Evolutionary conservation across 176 grass and related monocot species (phyloP).

Genomic region (Avena insularis): DNA sequence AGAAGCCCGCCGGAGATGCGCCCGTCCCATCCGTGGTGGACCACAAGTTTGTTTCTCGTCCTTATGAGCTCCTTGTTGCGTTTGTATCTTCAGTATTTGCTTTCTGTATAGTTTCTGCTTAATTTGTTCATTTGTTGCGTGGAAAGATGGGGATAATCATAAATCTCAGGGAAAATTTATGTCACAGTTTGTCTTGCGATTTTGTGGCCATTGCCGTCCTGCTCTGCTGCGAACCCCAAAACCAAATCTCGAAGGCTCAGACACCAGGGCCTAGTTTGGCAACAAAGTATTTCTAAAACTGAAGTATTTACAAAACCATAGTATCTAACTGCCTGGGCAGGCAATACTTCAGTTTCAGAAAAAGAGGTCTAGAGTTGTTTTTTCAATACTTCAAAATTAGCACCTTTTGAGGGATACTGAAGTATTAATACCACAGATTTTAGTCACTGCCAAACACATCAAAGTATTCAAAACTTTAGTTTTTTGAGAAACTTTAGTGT

Average conservation of each 20-base stretch:
- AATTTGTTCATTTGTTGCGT: not conserved
- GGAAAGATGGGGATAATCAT: not conserved
- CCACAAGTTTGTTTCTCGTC: slow-evolving; percentile 49
- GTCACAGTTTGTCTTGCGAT: not conserved
- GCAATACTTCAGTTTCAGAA: too few relatives aligned
- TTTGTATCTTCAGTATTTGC: not conserved
- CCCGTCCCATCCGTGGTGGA: slow-evolving; percentile 44
- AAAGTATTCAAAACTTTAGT: too few relatives aligned
- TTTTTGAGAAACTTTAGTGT: too few relatives aligned
- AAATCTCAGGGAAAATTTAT: not conserved
- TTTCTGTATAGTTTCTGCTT: not conserved
- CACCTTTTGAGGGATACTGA: too few relatives aligned
- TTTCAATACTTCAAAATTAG: too few relatives aligned
- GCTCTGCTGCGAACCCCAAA: not conserved
- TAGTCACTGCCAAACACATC: too few relatives aligned
- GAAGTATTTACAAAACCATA: too few relatives aligned
- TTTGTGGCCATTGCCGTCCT: not conserved
- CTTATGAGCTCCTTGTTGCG: slow-evolving; percentile 15
- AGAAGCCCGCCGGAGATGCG: slow-evolving; percentile 33
- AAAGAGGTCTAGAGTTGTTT: too few relatives aligned
- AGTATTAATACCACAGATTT: too few relatives aligned
- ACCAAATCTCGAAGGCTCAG: not conserved
- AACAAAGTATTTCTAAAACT: too few relatives aligned
- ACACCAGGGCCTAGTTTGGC: not conserved
- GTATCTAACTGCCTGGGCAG: too few relatives aligned